Conservation (phyloP, 2,329 filamentous ascomycete species). For the Colletotrichum caudatum region DNA sequence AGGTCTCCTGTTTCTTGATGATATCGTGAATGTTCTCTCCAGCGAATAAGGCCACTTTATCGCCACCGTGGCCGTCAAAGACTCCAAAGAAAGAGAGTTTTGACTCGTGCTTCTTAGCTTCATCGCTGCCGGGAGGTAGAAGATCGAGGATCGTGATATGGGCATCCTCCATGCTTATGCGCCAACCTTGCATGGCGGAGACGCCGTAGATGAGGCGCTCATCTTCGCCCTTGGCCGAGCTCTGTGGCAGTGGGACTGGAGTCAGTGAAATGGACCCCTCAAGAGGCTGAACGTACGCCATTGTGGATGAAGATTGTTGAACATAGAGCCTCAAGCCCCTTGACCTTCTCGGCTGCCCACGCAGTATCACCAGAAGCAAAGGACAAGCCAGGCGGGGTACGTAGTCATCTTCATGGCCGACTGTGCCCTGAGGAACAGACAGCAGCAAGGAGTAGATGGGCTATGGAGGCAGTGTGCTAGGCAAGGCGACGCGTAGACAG, state of each 20-base stretch:
- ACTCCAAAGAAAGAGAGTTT: conserved; percentile 96
- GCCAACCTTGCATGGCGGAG: conserved; percentile 99
- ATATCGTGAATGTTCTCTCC: conserved; percentile 95
- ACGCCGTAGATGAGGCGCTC: conserved; percentile 92
- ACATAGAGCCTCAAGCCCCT: background rate
- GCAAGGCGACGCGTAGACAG: conserved; percentile 8
- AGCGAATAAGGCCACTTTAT: conserved; percentile 94
- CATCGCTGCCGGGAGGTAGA: conserved; percentile 67
- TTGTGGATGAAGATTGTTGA: conserved; percentile 3
- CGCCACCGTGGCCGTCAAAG: conserved; percentile 96
- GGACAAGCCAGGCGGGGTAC: conserved; percentile 14
- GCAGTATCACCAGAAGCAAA: conserved; percentile 23
- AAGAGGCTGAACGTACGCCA: conserved; percentile 30
- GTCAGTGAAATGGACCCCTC: conserved; percentile 22
- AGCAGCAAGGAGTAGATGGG: background rate
- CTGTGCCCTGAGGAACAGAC: background rate
- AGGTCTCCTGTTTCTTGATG: conserved; percentile 92
- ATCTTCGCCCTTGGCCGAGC: conserved; percentile 91
- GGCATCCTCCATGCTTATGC: conserved; percentile 99
- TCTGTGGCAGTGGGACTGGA: conserved; percentile 61
- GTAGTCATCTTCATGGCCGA: background rate
- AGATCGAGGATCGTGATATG: conserved; percentile 92
- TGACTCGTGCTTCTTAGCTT: conserved; percentile 74
- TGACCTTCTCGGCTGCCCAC: conserved; percentile 24
- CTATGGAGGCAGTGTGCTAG: background rate